Evolutionary conservation across 192 early-diverging fungal genomes (phyloP), one percentile per base, ranked within the genome.

Genomic region (Ambispora gerdemannii): DNA sequence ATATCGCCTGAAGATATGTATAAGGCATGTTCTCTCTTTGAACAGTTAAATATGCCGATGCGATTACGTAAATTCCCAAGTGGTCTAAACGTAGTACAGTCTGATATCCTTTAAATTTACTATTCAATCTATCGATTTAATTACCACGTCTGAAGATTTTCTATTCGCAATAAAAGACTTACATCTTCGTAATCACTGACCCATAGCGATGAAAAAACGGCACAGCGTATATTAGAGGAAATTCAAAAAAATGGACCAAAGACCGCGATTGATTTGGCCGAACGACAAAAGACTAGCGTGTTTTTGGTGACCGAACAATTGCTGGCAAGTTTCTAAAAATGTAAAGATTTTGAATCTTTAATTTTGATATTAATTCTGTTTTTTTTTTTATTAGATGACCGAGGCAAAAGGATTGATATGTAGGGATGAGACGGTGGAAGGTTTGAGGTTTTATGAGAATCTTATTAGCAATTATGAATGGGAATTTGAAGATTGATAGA

Each of bases 1-100:
- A 90, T 98, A 19, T 98, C 95, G 0, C 96, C 96, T 4, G 84
- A 91, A n/a, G 96, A 98, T 80, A 83, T 98, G 62, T 84, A 86
- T 55, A 90, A 89, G 70, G 89, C 91, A 24, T 90, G 90, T 73
- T 72, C 73, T 15, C 79, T 84, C 71, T 93, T 97, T 65, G 81
- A 83, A 58, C 55, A 65, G 6, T 77, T 95, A 52, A 62, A 84
- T 24, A 78, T 96, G 34, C 90, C 92, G 4, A 85, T 93, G 50
- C 81, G 89, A 27, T 67, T 96, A 70, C 80, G 92, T 28, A 81
- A 83, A 74, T 95, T 94, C 71, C 85, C 83, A 11, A 90, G 88
- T 72, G 95, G 96, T 8, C 80, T 98, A 47, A 67, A 91, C 36
- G 90, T 87, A 11, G 80, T 98, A 33, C 90, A 95, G 66, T 71